Evolutionary conservation across 192 early-diverging fungal genomes (phyloP).

Genomic region (Linnemannia elongata): DNA sequence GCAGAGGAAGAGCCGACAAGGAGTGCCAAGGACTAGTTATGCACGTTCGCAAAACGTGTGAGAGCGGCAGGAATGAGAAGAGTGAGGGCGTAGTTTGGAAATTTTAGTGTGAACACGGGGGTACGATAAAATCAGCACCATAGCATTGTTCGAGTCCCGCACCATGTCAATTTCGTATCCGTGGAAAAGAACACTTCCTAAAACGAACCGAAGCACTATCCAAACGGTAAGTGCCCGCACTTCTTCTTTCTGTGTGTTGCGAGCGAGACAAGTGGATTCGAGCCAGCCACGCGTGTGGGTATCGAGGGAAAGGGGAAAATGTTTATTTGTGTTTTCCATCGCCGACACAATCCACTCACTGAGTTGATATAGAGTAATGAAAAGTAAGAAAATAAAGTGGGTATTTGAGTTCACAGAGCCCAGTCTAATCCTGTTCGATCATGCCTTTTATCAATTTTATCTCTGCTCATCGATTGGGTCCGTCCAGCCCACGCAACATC

Average conservation of each 20-base stretch:
- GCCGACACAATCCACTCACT: neutral
- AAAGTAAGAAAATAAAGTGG: neutral
- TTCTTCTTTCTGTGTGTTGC: neutral
- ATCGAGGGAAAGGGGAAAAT: no score
- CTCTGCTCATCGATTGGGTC: constrained; percentile 7
- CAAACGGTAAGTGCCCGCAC: neutral
- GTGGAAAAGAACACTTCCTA: constrained; percentile 5
- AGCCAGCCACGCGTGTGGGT: neutral
- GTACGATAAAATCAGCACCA: neutral
- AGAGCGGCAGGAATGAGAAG: neutral
- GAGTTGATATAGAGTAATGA: neutral
- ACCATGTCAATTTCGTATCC: neutral
- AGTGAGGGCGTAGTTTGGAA: neutral
- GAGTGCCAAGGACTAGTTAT: no score
- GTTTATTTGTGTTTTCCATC: neutral
- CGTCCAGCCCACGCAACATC: no score
- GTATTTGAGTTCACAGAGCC: constrained; percentile 7
- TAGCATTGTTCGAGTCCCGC: neutral
- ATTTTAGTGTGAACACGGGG: neutral
- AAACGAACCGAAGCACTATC: neutral
- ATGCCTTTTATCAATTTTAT: constrained; percentile 19
- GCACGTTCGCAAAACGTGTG: neutral
- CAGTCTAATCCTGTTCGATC: constrained; percentile 8
- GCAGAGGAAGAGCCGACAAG: no score
- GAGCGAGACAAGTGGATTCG: neutral